Percentiles rank a stretch among this genome's conserved stretches.
Conservation (phyloP, 164 flowering plant species). For the Vitis cinerea region DNA sequence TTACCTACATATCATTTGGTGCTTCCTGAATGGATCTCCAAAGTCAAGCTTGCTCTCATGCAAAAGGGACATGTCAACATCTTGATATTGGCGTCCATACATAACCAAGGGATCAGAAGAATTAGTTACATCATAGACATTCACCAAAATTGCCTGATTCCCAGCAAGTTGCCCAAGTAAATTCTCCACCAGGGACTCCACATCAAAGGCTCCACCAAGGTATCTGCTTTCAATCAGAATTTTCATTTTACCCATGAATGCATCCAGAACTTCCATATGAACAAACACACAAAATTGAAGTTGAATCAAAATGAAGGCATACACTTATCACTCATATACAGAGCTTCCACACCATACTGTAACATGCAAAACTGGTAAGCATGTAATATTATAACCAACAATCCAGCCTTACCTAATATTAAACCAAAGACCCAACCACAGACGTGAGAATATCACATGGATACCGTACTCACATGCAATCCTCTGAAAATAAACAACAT, state of each 20-base stretch:
- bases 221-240: slow-evolving; percentile 44
- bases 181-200: slow-evolving; percentile 90
- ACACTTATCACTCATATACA: background rate
- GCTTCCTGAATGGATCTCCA: slow-evolving; percentile 91
- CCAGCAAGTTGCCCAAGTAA: slow-evolving; percentile 90
- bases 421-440: background rate
- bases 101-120: slow-evolving; percentile 71
- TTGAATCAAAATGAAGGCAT: background rate
- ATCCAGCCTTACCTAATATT: background rate
- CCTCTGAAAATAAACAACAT: too few relatives aligned
- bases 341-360: too few relatives aligned
- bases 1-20: slow-evolving; percentile 85
- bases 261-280: background rate
- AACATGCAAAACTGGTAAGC: background rate
- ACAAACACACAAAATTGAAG: background rate
- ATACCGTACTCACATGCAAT: background rate
- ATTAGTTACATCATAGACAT: slow-evolving; percentile 87
- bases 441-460: background rate
- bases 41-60: slow-evolving; percentile 84
- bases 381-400: background rate
- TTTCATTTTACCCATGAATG: background rate
- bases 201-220: slow-evolving; percentile 95
- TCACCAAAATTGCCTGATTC: slow-evolving; percentile 77
- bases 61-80: slow-evolving; percentile 63
- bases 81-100: slow-evolving; percentile 71